phyloP scores from a whole-genome alignment of 352 stramenopile species.

The Pythium monospermum region DNA sequence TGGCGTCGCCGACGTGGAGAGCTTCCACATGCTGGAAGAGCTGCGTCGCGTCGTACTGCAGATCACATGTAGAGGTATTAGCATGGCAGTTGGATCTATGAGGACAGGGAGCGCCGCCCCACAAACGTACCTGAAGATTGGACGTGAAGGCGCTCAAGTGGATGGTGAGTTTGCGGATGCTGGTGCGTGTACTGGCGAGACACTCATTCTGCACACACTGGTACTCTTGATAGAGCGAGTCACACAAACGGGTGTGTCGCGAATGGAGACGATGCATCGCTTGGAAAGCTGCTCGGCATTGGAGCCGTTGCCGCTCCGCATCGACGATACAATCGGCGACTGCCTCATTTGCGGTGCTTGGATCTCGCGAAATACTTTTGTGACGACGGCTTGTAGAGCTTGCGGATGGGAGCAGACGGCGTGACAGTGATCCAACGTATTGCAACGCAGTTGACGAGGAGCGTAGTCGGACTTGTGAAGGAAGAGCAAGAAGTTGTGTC shows the following conservation, averaged over 20 bases:
- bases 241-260: constrained; percentile 13
- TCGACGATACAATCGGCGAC: not conserved
- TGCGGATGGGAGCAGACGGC: constrained; percentile 2
- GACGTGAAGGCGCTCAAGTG: constrained; percentile 30
- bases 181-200: constrained; percentile 16
- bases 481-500: no score
- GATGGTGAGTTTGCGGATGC: constrained; percentile 27
- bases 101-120: not conserved
- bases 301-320: constrained; percentile 11
- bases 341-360: not conserved
- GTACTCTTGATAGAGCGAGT: constrained; percentile 25
- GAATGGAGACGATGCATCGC: constrained; percentile 17
- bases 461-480: no score
- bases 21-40: constrained; percentile 23
- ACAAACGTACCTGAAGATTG: constrained; percentile 23
- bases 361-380: not conserved
- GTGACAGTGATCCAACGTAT: constrained; percentile 17
- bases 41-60: constrained; percentile 24
- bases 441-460: constrained; percentile 22
- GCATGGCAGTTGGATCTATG: not conserved
- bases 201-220: constrained; percentile 20
- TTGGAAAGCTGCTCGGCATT: constrained; percentile 15
- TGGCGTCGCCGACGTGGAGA: constrained; percentile 4
- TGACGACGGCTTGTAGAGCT: not conserved
- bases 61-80: not conserved